Base-by-base conservation (phyloP, 108 stramenopile species). In the Pseudonitzschia delicatissima region DNA sequence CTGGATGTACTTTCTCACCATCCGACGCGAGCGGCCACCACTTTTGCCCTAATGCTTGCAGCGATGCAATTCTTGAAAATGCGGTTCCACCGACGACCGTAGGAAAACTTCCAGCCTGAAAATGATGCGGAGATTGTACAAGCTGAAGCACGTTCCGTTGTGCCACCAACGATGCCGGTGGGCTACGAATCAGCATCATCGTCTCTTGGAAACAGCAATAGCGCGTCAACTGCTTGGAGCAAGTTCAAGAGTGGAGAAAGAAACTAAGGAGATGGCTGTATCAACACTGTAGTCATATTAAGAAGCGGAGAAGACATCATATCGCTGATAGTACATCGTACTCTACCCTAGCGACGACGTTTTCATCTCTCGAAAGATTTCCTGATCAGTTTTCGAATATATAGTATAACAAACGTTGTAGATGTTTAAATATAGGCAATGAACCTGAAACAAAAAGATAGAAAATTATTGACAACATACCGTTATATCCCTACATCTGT, bases 1-100 rank as follows among this genome's bases (percentile, higher is more conserved):
- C 44, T 4, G 44, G 64, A 7, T 79, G 78, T 34, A 62, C 53
- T 3, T 79, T 79, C 55, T 73, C 78, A 6, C 50, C 73, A 29
- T 64, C 68, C 11, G 72, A 77, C 58, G 66, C 50, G 36, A 52
- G 37, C 34, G 76, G 76, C 13, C 47, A 70, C 13, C 31, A 39
- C 25, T 69, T 69, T 25, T 77, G 76, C 47, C 35, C 57, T 33
- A 64, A 34, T 11, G 64, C 50, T 21, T 75, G 74, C 36, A 75
- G 62, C 62, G 32, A 42, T 5, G 64, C 62, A 8, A 52, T 71
- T 26, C 57, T 23, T 42, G 61, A 62, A 18, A n/a, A n/a, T n/a
- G n/a, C 47, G 21, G 12, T 61, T 9, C 37, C 26, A 42, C n/a
- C 47, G 17, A 48, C 20, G 47, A 48, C 9, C 7, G 17, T 7